A percentile compares a stretch with the other conserved stretches of the same genome.
Evolutionary conservation across 345 rosid genomes (phyloP).

Genomic region (Noccaea bulbosa): DNA sequence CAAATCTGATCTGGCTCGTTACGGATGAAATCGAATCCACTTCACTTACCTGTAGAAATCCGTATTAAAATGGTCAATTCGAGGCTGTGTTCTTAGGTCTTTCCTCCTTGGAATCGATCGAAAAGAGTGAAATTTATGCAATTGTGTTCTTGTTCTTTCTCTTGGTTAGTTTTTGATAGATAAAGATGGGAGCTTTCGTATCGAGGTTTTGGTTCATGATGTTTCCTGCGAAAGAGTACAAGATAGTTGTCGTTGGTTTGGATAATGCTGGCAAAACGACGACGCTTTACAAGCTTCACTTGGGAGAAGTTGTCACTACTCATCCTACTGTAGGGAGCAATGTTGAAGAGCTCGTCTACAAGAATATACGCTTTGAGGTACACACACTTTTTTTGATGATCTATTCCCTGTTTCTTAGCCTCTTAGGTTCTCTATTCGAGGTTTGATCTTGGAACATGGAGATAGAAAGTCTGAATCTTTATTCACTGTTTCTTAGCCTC

Average conservation of each 20-base stretch:
- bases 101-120: background rate
- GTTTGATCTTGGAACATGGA: conserved; percentile 7
- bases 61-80: background rate
- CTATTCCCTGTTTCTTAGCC: background rate
- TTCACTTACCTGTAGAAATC: background rate
- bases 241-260: conserved; percentile 94
- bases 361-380: conserved; percentile 97
- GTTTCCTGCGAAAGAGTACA: conserved; percentile 94
- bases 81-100: background rate
- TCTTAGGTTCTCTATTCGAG: background rate
- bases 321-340: conserved; percentile 97
- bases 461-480: background rate
- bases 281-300: conserved; percentile 89
- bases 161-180: background rate
- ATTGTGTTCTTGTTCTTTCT: background rate
- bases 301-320: conserved; percentile 98
- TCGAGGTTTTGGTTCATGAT: conserved; percentile 96
- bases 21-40: conserved; percentile 18
- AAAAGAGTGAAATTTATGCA: background rate
- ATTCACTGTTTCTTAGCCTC: background rate
- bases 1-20: conserved; percentile 24
- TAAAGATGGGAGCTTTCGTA: conserved; percentile 72
- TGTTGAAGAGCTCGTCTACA: conserved; percentile 95
- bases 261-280: conserved; percentile 98
- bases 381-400: background rate